phyloP scores from a whole-genome alignment of 2,329 filamentous ascomycete species.

The Aspergillus sp. region DNA sequence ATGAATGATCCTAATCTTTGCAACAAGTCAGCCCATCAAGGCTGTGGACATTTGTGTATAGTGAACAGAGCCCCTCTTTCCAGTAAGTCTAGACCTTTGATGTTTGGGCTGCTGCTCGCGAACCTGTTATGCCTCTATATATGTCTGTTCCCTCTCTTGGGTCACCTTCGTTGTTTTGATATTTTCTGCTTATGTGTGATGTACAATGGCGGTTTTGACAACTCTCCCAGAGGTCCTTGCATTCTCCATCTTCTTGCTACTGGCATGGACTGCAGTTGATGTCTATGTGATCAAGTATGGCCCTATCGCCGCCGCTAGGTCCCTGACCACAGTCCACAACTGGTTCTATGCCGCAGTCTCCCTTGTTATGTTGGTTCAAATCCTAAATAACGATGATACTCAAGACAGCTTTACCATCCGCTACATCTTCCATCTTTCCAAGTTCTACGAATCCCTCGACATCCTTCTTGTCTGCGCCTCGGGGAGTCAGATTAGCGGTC shows the following conservation, averaged over 20 bases:
- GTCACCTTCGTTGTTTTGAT: too few species aligned
- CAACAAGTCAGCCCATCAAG: too few species aligned
- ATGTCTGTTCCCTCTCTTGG: too few species aligned
- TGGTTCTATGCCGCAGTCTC: neutral
- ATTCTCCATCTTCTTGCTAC: neutral
- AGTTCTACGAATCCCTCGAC: constrained; percentile 4
- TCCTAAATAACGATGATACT: neutral
- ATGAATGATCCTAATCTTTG: too few species aligned
- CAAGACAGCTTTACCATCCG: neutral
- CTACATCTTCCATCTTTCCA: constrained; percentile 1
- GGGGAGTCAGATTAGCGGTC: neutral
- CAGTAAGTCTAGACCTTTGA: too few species aligned
- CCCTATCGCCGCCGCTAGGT: neutral
- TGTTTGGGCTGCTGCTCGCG: too few species aligned
- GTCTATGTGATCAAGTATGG: neutral
- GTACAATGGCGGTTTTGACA: neutral
- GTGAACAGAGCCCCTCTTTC: too few species aligned
- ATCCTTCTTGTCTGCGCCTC: neutral
- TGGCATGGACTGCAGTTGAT: neutral
- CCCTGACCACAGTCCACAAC: neutral
- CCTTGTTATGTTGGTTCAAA: neutral
- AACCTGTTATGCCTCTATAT: too few species aligned
- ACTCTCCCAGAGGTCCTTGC: neutral
- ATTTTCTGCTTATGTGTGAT: too few species aligned
- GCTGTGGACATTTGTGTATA: too few species aligned